Base-by-base conservation (phyloP, 2,329 filamentous ascomycete genomes). In the Penicillium paneum region DNA sequence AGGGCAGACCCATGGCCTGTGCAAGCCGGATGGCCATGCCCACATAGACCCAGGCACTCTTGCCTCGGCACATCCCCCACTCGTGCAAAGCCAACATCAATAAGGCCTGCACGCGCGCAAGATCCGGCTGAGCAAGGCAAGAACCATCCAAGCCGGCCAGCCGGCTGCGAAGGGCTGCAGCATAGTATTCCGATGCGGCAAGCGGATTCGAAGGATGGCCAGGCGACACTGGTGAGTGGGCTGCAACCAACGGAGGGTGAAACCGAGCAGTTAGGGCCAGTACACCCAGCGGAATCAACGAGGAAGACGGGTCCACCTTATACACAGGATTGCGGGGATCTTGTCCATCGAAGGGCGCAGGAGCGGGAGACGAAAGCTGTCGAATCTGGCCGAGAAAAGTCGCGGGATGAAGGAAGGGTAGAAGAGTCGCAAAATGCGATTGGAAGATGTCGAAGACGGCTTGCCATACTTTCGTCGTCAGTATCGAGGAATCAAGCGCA, bases 391-490 rank as follows among this genome's bases (percentile, higher is more conserved):
- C 74, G 50, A 82, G 71, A 52, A 83, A 83, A 3, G 77, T 81
- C 7, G 78, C 75, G 12, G 78, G 78, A 60, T 84, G 81, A 19
- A 84, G 61, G 62, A 84, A 84, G 1, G 82, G 81, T 4, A 84
- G 71, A 49, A 83, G 76, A 15, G 80, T 80, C 0, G 81, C 78
- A 61, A 79, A 83, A 62, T 84, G 81, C 21, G 78, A 74, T 64
- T 84, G 79, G 62, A 82, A 84, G n/a, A 83, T 78, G 45, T 81
- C 80, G 60, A 81, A 83, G 68, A 83, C 68, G 53, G 80, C 76
- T 55, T 78, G 76, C 82, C 82, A 84, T n/a, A 83, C 75, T 55
- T 79, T 76, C 12, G 77, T 68, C 5, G 80, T 83, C 41, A 84
- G 69, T 21, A 83, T 56, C 2, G 72, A 71, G 5, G 79, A 71